These are phyloP conservation scores for Pelagomonas calceolata DNA, from an alignment of 108 stramenopile genomes.

Conservation along the genomic window DNA sequence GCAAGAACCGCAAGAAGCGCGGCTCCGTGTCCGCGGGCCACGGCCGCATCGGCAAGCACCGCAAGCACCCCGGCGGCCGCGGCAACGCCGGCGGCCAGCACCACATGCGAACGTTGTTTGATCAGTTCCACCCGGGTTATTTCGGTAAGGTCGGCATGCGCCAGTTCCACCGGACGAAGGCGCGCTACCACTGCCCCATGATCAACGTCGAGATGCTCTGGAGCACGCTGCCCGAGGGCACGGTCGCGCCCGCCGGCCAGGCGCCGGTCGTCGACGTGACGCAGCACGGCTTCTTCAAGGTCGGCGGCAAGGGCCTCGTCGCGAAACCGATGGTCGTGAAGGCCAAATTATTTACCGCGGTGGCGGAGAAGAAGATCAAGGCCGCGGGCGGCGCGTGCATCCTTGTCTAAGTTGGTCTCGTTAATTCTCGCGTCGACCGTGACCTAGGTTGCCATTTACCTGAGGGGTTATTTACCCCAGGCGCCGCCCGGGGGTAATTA, in stretches of 20 bases:
- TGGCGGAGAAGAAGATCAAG: conserved; percentile 98
- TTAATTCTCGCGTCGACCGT: too few relatives aligned
- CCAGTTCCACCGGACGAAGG: conserved; percentile 86
- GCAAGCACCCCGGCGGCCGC: conserved; percentile 98
- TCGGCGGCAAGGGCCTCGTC: conserved; percentile 94
- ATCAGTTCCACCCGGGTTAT: conserved; percentile 99
- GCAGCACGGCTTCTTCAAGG: conserved; percentile 92
- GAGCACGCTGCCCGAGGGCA: conserved; percentile 84
- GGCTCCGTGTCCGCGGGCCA: conserved; percentile 97
- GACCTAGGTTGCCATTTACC: too few relatives aligned
- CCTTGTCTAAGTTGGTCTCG: conserved; percentile 35
- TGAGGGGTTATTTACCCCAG: too few relatives aligned
- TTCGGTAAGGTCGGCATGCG: conserved; percentile 99
- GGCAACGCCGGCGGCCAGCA: conserved; percentile 99
- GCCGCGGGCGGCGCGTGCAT: conserved; percentile 96
- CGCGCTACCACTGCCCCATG: conserved; percentile 80
- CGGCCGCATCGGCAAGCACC: conserved; percentile 99
- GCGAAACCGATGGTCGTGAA: conserved; percentile 94
- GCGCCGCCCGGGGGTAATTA: too few relatives aligned
- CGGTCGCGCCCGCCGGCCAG: conserved; percentile 76
- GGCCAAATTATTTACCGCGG: conserved; percentile 95
- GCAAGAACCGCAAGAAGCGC: conserved; percentile 96
- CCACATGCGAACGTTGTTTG: conserved; percentile 95
- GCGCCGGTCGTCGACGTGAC: conserved; percentile 98
- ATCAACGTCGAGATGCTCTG: conserved; percentile 97